These are phyloP conservation scores for Jackrogersella minutella DNA, from an alignment of 495 filamentous ascomycete species.

Conservation along the genomic window DNA sequence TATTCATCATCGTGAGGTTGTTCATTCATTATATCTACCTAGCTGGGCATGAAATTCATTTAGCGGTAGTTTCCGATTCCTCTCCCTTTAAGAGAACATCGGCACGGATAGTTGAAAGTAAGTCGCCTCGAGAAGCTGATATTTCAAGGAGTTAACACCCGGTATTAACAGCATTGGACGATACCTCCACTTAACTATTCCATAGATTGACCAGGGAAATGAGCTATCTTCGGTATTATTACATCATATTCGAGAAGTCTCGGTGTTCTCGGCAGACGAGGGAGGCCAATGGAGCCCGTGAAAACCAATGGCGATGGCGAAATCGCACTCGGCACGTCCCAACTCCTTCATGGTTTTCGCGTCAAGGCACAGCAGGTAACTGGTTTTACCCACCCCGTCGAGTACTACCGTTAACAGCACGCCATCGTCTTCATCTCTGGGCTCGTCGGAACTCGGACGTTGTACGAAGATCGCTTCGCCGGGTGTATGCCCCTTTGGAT, in stretches of 20 bases:
- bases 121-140: background rate
- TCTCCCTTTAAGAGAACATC: background rate
- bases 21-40: background rate
- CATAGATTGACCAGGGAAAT: too few species aligned
- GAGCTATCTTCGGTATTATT: background rate
- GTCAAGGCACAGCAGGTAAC: conserved; percentile 75
- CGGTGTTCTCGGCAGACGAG: background rate
- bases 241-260: background rate
- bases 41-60: background rate
- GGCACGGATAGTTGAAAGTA: background rate
- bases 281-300: conserved; percentile 66
- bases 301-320: conserved; percentile 72
- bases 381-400: conserved; percentile 66
- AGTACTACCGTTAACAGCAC: conserved; percentile 76
- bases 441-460: conserved; percentile 46
- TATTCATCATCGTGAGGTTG: background rate
- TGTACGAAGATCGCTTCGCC: conserved; percentile 79
- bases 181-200: too few species aligned
- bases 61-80: background rate
- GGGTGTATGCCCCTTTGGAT: conserved; percentile 67
- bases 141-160: background rate
- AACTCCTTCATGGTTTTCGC: conserved; percentile 70
- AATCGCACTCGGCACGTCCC: conserved; percentile 69
- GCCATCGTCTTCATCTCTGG: conserved; percentile 70
- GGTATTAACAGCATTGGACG: too few species aligned